Base-by-base conservation (phyloP, 2,329 filamentous ascomycete genomes). In the Dothiorella sarmentorum region DNA sequence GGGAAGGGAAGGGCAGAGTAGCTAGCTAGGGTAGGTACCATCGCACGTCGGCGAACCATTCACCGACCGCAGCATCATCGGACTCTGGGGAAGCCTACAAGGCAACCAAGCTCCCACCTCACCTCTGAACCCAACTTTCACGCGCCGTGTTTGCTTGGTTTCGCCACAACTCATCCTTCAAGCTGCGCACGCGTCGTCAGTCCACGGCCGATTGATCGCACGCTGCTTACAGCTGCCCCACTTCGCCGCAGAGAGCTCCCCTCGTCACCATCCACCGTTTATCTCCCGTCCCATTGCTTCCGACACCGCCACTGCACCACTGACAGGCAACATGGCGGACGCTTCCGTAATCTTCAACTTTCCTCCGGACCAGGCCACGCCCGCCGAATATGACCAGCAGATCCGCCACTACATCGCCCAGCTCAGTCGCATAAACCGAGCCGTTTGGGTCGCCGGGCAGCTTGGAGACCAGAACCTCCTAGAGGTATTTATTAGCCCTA, bases 381-480 rank as follows among this genome's bases (percentile, higher is more conserved):
- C 57, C 11, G 17, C 71, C 45, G 71, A 75, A 24, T 77, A 77
- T 60, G 75, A 78, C 61, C 65, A 63, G 35, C 63, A 67, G 40
- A 69, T 72, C 51, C 68, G 66, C 33, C 61, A 61, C 11, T 76
- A 73, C 63, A 61, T 75, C 44, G 64, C 68, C 40, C 63, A 68
- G 52, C 64, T 78, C 24, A 62, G 64, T 31, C 71, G 69, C 58
- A 63, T 76, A 47, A 61, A 69, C 10, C 51, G 63, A 6, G 58
- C 65, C 43, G 62, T 68, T 43, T 76, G 68, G 67, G 60, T 66
- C 26, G 75, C 74, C 63, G 65, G 65, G 4, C 67, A 66, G 29
- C 68, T 74, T 29, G 73, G 75, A 44, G 66, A 70, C 59, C 68
- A 76, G 60, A 73, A 75, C 64, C 56, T 77, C 15, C 66, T 78